A percentile compares a stretch with the other conserved stretches of the same genome.
These are phyloP conservation scores for Linanthus parryae DNA, from an alignment of 148 eudicot species.

Conservation along the genomic window DNA sequence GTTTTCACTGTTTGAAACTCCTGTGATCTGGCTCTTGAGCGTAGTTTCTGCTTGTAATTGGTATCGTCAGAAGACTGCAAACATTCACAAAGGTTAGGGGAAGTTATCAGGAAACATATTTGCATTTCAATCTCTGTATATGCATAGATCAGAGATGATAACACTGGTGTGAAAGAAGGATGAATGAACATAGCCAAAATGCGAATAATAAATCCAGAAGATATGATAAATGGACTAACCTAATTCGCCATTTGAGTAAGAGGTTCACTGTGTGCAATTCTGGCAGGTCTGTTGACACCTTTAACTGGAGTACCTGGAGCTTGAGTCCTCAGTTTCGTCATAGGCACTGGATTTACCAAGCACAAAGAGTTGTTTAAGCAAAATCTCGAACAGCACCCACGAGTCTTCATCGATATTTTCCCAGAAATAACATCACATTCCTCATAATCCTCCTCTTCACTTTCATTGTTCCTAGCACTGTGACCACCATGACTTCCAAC, in stretches of 20 bases:
- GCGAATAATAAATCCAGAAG: too few species aligned
- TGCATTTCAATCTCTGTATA: too few species aligned
- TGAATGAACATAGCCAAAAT: too few species aligned
- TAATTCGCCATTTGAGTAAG: slow-evolving; percentile 33
- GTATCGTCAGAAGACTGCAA: slow-evolving; percentile 26
- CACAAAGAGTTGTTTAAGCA: slow-evolving; percentile 77
- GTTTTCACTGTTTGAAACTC: slow-evolving; percentile 43
- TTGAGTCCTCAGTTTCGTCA: slow-evolving; percentile 33
- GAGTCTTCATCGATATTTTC: slow-evolving; percentile 39
- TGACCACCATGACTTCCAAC: slow-evolving; percentile 29
- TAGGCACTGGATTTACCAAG: slow-evolving; percentile 61
- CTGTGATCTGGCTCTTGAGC: slow-evolving; percentile 39
- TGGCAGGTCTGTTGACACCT: slow-evolving; percentile 39
- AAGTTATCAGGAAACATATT: background rate
- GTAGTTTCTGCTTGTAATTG: slow-evolving; percentile 29
- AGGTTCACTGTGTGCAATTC: slow-evolving; percentile 48
- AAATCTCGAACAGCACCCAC: slow-evolving; percentile 74
- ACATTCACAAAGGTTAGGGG: background rate
- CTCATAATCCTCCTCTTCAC: slow-evolving; percentile 40
- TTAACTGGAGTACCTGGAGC: slow-evolving; percentile 28
- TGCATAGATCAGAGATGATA: too few species aligned
- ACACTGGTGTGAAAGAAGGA: too few species aligned
- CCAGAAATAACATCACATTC: slow-evolving; percentile 19
- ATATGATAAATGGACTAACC: slow-evolving; percentile 39
- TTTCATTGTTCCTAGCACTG: slow-evolving; percentile 34